A percentile compares a stretch with the other conserved stretches of the same genome.
These are phyloP conservation scores for Sparassis latifolia DNA, from an alignment of 1,284 basidiomycete species.

Conservation along the genomic window DNA sequence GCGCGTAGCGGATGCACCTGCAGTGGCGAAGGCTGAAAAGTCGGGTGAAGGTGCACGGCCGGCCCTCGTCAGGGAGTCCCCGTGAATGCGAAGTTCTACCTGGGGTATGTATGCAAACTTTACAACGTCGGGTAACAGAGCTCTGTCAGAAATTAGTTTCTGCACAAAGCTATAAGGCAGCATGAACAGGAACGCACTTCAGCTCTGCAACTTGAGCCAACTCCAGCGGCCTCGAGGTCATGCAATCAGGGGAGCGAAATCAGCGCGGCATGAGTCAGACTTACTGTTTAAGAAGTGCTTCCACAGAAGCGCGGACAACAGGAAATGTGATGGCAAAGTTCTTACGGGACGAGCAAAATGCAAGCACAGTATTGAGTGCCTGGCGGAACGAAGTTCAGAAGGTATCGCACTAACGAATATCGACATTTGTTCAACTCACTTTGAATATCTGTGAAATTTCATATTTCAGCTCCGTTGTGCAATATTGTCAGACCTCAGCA, in stretches of 20 bases:
- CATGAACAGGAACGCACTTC: conserved; percentile 47
- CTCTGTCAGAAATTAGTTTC: conserved; percentile 33
- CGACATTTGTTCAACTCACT: conserved; percentile 19
- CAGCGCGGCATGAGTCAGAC: conserved; percentile 10
- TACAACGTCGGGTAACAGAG: conserved; percentile 76
- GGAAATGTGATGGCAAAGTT: conserved; percentile 80
- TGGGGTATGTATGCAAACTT: conserved; percentile 78
- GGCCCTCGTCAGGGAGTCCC: conserved; percentile 22
- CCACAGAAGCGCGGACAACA: conserved; percentile 71
- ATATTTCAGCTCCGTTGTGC: too few relatives aligned
- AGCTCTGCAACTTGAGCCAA: conserved; percentile 76
- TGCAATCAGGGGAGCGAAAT: conserved; percentile 6
- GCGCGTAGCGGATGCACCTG: conserved; percentile 7
- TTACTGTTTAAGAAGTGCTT: conserved; percentile 70
- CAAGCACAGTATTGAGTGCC: conserved; percentile 88
- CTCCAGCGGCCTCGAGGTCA: conserved; percentile 61
- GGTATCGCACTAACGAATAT: conserved; percentile 2
- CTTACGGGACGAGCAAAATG: conserved; percentile 81
- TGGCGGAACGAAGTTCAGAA: conserved; percentile 22
- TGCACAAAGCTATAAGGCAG: neutral
- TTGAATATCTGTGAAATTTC: conserved; percentile 14
- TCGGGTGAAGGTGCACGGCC: conserved; percentile 29
- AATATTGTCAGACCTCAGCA: neutral
- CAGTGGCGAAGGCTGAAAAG: conserved; percentile 26
- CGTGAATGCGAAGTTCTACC: conserved; percentile 57